Conservation (phyloP, 176 grass and related monocot genomes). For the Miscanthus lutarioriparius region DNA sequence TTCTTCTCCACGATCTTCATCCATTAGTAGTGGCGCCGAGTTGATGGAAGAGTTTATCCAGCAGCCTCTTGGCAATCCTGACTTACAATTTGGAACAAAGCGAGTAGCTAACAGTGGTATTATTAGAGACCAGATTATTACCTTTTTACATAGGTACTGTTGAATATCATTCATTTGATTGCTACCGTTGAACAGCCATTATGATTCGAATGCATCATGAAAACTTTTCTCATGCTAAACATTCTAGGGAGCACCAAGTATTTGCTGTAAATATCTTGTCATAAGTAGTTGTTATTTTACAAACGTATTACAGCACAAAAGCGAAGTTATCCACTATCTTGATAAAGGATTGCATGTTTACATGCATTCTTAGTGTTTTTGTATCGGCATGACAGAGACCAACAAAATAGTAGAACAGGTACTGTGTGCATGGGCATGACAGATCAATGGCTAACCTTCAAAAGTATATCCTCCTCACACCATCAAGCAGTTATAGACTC, state of each 20-base stretch:
- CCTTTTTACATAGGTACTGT: neutral
- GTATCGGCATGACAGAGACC: neutral
- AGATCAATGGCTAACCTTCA: neutral
- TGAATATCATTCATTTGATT: neutral
- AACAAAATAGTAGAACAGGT: constrained; percentile 12
- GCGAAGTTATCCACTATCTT: neutral
- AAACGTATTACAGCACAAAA: neutral
- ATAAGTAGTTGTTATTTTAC: neutral
- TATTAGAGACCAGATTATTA: neutral
- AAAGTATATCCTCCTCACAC: neutral
- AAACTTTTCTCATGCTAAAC: neutral
- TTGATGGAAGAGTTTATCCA: neutral
- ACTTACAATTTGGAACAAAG: neutral
- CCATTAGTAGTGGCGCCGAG: neutral
- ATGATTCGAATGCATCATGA: neutral
- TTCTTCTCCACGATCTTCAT: neutral
- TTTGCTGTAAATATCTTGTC: neutral
- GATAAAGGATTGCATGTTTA: neutral
- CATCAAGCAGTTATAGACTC: constrained; percentile 1
- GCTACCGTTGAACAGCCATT: neutral
- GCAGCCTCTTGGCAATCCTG: neutral
- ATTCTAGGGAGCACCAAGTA: neutral
- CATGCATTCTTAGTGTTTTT: neutral
- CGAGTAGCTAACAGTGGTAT: neutral
- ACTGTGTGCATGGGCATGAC: neutral